These are phyloP conservation scores for Cichorium intybus DNA, from an alignment of 140 eudicot genomes.

Conservation along the genomic window DNA sequence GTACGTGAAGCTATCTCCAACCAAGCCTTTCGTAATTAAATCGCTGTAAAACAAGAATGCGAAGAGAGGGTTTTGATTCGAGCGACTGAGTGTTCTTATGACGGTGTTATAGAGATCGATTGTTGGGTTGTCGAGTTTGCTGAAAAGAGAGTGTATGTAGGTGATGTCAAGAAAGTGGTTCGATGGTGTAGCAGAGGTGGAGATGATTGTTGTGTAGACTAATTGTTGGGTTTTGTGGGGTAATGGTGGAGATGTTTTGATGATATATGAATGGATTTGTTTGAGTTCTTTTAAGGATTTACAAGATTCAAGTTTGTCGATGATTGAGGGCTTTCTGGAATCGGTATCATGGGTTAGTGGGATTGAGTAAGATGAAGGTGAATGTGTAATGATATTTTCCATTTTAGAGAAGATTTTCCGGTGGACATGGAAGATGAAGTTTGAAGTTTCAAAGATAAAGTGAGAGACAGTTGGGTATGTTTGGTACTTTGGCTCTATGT, in stretches of 20 bases:
- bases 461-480: not conserved
- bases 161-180: constrained; percentile 14
- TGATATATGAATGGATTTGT: constrained; percentile 34
- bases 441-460: not conserved
- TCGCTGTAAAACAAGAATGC: constrained; percentile 24
- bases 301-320: constrained; percentile 30
- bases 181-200: constrained; percentile 1
- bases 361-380: not conserved
- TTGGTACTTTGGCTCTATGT: not conserved
- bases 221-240: constrained; percentile 32
- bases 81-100: constrained; percentile 19
- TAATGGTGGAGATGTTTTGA: constrained; percentile 29
- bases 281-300: constrained; percentile 40
- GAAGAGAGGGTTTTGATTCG: constrained; percentile 8
- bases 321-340: not conserved
- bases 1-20: constrained; percentile 46
- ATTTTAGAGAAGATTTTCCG: not conserved
- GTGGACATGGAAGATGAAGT: not conserved
- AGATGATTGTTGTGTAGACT: constrained; percentile 31
- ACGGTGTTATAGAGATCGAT: constrained; percentile 28
- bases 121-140: constrained; percentile 23
- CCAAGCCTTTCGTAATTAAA: constrained; percentile 31
- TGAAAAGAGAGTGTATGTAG: constrained; percentile 32
- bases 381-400: constrained; percentile 1
- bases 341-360: not conserved